Conservation (phyloP, 148 eudicot species). For the Chenopodium quinoa region DNA sequence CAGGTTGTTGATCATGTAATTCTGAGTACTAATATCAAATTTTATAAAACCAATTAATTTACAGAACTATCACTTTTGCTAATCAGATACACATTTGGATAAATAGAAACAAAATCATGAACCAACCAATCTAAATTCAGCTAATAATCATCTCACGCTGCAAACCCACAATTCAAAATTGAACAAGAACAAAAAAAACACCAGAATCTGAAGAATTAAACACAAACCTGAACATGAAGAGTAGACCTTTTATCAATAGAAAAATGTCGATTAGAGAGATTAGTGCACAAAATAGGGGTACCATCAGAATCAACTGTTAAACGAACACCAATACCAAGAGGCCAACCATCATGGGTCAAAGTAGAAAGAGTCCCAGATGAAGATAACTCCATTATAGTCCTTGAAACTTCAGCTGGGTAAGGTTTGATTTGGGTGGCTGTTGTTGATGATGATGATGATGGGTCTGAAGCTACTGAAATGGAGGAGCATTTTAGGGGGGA, state of each 20-base stretch:
- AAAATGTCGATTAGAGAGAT: slow-evolving; percentile 33
- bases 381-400: slow-evolving; percentile 80
- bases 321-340: slow-evolving; percentile 67
- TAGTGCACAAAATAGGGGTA: slow-evolving; percentile 54
- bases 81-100: not conserved
- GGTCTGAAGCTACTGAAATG: slow-evolving; percentile 45
- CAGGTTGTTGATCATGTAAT: not conserved
- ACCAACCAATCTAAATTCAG: not conserved
- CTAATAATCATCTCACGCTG: not conserved
- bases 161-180: not conserved
- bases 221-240: slow-evolving; percentile 76
- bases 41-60: not conserved
- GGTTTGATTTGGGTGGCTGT: slow-evolving; percentile 46
- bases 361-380: slow-evolving; percentile 65
- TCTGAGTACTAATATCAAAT: not conserved
- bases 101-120: not conserved
- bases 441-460: slow-evolving; percentile 1
- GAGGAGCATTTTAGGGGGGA: slow-evolving; percentile 32
- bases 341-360: slow-evolving; percentile 62
- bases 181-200: not conserved
- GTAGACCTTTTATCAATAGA: slow-evolving; percentile 47
- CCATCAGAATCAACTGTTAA: slow-evolving; percentile 65
- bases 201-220: not conserved
- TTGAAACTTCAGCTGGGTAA: slow-evolving; percentile 78
- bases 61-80: not conserved